Base-by-base conservation (phyloP, 495 filamentous ascomycete genomes). In the Darksidea phi region DNA sequence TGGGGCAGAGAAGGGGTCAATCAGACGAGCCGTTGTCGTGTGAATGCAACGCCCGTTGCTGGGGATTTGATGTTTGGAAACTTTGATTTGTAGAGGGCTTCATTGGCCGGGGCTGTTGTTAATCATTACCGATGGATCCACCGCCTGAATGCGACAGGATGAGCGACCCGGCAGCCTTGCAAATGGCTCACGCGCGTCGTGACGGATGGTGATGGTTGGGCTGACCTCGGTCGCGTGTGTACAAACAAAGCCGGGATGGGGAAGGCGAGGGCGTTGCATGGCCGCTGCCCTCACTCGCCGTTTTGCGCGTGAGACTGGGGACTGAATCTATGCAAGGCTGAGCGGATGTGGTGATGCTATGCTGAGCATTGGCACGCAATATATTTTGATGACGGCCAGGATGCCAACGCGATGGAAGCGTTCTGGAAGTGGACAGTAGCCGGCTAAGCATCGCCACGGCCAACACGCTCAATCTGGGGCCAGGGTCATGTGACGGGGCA, bases 101-200 rank as follows among this genome's bases (percentile, higher is more conserved):
- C 25, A 62, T 62, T 62, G 59, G 59, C 36, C 47, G 46, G 46
- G 34, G 13, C 18, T 13, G 54, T 36, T 46, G 24, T 52, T 45
- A 53, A 36, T 45, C 37, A 41, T 62, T 32, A 45, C 34, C 34
- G 24, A 23, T n/a, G 32, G 45, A 63, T 63, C 34, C 57, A 63
- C 60, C 57, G 60, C 53, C 60, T 63, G 54, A 63, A 63, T 57
- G 38, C 24, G 45, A 55, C 10, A 43, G 47, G 36, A 55, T 17
- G 42, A 36, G 41, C 26, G 28, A 32, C 10, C 28, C 28, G 28
- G 10, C 28, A 32, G 28, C 28, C 28, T 32, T 32, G 28, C 28
- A 32, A 32, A 10, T 32, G 28, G 28, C 10, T 32, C 28, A 32
- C 28, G 10, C 28, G 28, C 4, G 28, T 32, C 28, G n/a, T n/a